Evolutionary conservation across 352 stramenopile species (phyloP).

Genomic region (Globisporangium orthogonon): DNA sequence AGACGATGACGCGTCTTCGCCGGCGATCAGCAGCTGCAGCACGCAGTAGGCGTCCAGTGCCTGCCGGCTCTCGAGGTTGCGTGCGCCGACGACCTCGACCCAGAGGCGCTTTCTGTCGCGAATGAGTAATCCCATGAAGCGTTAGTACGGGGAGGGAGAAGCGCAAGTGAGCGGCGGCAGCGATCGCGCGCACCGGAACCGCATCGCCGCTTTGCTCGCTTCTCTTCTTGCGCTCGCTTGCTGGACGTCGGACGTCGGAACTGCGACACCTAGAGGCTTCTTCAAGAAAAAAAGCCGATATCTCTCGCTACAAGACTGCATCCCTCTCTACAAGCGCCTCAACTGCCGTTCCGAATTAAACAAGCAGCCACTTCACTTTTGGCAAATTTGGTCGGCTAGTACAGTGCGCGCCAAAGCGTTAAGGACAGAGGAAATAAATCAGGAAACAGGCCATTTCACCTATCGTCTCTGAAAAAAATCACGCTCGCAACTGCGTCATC

Average conservation of each 20-base stretch:
- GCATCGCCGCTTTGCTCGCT: background rate
- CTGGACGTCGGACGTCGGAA: slow-evolving; percentile 1
- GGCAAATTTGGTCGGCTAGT: too few species aligned
- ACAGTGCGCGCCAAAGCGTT: too few species aligned
- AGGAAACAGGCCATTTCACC: too few species aligned
- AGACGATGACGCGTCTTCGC: background rate
- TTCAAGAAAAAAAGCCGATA: slow-evolving; percentile 1
- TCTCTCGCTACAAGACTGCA: slow-evolving; percentile 6
- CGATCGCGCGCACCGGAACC: background rate
- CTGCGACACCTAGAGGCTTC: slow-evolving; percentile 5
- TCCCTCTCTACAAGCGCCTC: background rate
- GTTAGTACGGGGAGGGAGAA: background rate
- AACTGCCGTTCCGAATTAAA: background rate
- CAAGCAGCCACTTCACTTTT: background rate
- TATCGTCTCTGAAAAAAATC: too few species aligned
- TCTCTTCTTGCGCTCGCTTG: too few species aligned
- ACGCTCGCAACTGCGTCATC: too few species aligned
- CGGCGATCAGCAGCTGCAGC: slow-evolving; percentile 22
- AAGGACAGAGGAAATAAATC: too few species aligned
- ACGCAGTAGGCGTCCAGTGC: slow-evolving; percentile 67
- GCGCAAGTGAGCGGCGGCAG: background rate
- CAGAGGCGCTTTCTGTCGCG: slow-evolving; percentile 33
- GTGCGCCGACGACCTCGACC: slow-evolving; percentile 60
- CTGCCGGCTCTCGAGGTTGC: slow-evolving; percentile 59
- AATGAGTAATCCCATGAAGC: background rate